Conservation (phyloP, 208 protist species). For the Trypanosomatidae sp. region DNA sequence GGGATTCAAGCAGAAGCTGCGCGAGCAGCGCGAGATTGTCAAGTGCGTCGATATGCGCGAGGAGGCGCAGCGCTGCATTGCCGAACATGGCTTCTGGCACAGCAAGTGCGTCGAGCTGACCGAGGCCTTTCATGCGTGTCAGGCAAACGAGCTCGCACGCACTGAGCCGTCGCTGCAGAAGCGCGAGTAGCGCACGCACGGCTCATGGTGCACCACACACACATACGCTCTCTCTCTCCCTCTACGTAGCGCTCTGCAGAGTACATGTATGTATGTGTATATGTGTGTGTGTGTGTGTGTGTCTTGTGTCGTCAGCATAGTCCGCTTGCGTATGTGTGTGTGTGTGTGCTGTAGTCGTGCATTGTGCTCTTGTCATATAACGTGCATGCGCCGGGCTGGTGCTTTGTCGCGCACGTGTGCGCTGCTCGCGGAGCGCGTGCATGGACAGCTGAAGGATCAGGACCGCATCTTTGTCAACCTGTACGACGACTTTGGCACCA, state of each 20-base stretch:
- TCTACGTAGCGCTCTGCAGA: too few species aligned
- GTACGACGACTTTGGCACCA: conserved; percentile 92
- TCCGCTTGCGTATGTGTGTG: too few species aligned
- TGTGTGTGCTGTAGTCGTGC: too few species aligned
- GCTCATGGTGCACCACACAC: too few species aligned
- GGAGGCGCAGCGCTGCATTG: conserved; percentile 61
- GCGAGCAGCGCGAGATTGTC: conserved; percentile 49
- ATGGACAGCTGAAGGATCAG: conserved; percentile 92
- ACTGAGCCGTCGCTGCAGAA: conserved; percentile 19
- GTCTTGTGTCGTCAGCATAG: too few species aligned
- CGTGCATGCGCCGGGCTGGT: too few species aligned
- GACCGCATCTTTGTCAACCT: conserved; percentile 99
- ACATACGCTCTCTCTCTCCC: too few species aligned
- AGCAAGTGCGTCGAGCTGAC: conserved; percentile 36
- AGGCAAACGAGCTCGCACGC: conserved; percentile 40
- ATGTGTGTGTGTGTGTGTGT: too few species aligned
- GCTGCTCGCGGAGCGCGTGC: conserved; percentile 23
- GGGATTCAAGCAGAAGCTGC: conserved; percentile 44
- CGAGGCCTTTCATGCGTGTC: conserved; percentile 62
- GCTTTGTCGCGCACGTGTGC: too few species aligned
- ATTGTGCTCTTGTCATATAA: too few species aligned
- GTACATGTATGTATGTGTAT: too few species aligned
- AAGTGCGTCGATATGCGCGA: conserved; percentile 44
- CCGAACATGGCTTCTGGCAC: conserved; percentile 56
- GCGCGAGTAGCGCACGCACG: too few species aligned